These are phyloP conservation scores for Yamadazyma friedrichii DNA, from an alignment of 1,139 yeast genomes.

Conservation along the genomic window DNA sequence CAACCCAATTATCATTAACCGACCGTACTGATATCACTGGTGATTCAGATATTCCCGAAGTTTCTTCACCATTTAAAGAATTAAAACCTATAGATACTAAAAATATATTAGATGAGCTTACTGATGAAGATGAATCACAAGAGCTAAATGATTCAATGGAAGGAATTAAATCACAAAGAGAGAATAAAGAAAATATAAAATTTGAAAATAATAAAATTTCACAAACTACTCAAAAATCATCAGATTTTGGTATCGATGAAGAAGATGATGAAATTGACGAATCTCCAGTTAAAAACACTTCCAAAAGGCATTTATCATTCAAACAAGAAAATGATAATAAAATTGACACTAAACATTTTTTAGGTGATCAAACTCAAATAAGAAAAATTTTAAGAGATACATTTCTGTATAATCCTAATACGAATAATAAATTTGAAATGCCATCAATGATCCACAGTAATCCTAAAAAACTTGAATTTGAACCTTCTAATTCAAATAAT, in stretches of 20 bases:
- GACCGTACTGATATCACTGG: constrained; percentile 26
- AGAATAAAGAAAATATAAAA: background rate
- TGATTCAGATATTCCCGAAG: constrained; percentile 38
- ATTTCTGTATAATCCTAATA: constrained; percentile 23
- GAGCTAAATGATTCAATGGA: constrained; percentile 1
- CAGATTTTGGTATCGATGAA: constrained; percentile 18
- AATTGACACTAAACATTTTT: constrained; percentile 3
- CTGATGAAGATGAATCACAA: constrained; percentile 18
- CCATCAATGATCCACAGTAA: background rate
- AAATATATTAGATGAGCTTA: constrained; percentile 20
- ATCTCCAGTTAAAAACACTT: constrained; percentile 32
- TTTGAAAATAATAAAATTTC: background rate
- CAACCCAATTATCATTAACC: constrained; percentile 9
- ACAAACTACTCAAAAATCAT: constrained; percentile 1
- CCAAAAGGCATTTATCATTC: background rate
- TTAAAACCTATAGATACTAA: constrained; percentile 11
- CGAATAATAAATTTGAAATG: constrained; percentile 5
- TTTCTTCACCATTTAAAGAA: constrained; percentile 26
- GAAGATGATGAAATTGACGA: constrained; percentile 45
- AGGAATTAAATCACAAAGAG: background rate
- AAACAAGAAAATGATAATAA: background rate
- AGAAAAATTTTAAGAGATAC: constrained; percentile 25
- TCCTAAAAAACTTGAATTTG: background rate
- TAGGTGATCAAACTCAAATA: constrained; percentile 12
- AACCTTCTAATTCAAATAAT: background rate